These are phyloP conservation scores for Globisporangium splendens DNA, from an alignment of 352 stramenopile species.

Conservation along the genomic window DNA sequence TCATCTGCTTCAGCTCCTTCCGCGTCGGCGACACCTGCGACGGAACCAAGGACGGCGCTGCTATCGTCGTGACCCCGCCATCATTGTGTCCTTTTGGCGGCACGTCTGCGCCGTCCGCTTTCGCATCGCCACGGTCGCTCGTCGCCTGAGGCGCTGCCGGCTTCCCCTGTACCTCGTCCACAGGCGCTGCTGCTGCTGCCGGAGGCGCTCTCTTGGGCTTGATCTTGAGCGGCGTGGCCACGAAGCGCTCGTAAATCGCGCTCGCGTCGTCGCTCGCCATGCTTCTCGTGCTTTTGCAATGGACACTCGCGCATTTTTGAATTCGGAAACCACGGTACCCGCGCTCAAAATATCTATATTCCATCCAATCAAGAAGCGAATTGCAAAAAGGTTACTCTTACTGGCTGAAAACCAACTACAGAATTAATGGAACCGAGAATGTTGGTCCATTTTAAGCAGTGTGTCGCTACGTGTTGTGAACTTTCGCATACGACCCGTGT, in stretches of 20 bases:
- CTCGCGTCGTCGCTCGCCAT: slow-evolving; percentile 29
- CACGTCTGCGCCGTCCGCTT: no score
- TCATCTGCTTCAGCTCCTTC: slow-evolving; percentile 29
- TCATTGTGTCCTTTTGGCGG: neutral
- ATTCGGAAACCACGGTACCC: neutral
- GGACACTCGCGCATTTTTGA: slow-evolving; percentile 7
- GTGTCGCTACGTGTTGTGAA: neutral
- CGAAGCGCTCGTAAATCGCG: slow-evolving; percentile 41
- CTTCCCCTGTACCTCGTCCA: neutral
- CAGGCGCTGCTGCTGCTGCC: neutral
- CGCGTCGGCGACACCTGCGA: slow-evolving; percentile 13
- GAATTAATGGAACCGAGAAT: no score
- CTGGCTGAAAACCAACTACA: neutral
- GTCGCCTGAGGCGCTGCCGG: neutral
- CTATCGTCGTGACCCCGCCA: slow-evolving; percentile 9
- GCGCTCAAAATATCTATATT: neutral
- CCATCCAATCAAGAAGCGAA: neutral
- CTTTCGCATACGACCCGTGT: neutral
- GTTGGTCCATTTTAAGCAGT: no score
- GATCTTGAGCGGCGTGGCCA: slow-evolving; percentile 41
- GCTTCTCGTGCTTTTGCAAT: neutral
- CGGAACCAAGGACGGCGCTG: slow-evolving; percentile 3
- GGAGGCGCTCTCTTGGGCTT: slow-evolving; percentile 15
- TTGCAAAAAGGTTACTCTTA: neutral
- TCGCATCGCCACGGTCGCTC: neutral